Base-by-base conservation (phyloP, 495 filamentous ascomycete species). In the Penicillium nucicola region DNA sequence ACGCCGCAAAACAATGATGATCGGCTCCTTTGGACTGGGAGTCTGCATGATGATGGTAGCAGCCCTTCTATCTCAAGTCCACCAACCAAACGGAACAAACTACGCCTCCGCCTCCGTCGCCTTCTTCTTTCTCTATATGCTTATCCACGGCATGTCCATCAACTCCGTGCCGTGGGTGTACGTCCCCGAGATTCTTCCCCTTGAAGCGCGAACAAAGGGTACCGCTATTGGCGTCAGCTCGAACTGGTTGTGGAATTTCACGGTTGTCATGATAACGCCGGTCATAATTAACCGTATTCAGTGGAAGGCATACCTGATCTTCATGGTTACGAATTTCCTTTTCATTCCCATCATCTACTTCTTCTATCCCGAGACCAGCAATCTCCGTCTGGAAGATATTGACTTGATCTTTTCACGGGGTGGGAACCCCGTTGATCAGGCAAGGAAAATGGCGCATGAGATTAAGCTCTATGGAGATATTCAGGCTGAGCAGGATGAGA, bases 271-370 rank as follows among this genome's bases (percentile, higher is more conserved):
- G 69, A 77, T 82, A 49, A 85, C 81, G 1, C 81, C 79, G 1
- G 61, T 76, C 4, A 76, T 79, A 22, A 80, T 84, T 54, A 64
- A 74, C 22, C 70, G 65, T 31, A 58, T 84, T 1, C 65, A 70
- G 11, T 86, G 81, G 83, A 70, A 76, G 48, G 79, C 78, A 48
- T 85, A 80, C 61, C 67, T 85, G 52, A 78, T 84, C 42, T 86
- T 78, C 64, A 78, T 77, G 52, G 72, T 74, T 34, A 77, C 81
- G 52, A 84, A 84, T 54, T 68, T 72, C 15, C 45, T 67, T 1
- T 78, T 76, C 48, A 57, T 76, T 13, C 73, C 73, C 3, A 56
- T 73, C 8, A 56, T 76, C 19, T 76, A 75, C 46, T 74, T 73
- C 58, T 71, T 61, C 43, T 76, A 70, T 50, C 70, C 72, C 0